Percentiles rank a stretch among this genome's conserved stretches.
Evolutionary conservation across 2,329 filamentous ascomycete species (phyloP).

Genomic region (Fonsecaea nubica): DNA sequence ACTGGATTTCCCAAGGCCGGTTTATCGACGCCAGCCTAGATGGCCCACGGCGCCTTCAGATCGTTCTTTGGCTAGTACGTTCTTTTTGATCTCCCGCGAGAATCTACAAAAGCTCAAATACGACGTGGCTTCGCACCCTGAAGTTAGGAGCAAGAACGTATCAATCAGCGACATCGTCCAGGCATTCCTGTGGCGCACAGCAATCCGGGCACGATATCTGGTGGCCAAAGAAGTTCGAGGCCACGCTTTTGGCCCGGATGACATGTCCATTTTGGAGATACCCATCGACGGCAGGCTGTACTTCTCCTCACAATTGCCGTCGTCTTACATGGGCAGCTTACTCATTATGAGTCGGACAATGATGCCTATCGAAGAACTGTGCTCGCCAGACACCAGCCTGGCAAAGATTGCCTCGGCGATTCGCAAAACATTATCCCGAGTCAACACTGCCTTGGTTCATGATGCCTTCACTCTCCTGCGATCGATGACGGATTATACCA

Average conservation of each 20-base stretch:
- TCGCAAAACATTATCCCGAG: not conserved
- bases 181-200: conserved; percentile 16
- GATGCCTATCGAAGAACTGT: conserved; percentile 12
- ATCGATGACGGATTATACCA: conserved; percentile 14
- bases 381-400: conserved; percentile 5
- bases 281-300: conserved; percentile 14
- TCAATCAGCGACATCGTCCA: conserved; percentile 27
- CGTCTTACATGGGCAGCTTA: conserved; percentile 15
- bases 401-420: not conserved
- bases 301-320: conserved; percentile 14
- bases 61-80: not conserved
- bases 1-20: not conserved
- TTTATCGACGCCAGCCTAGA: no score
- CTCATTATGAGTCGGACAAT: conserved; percentile 8
- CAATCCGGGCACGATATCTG: conserved; percentile 18
- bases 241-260: conserved; percentile 9
- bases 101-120: conserved; percentile 12
- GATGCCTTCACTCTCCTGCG: conserved; percentile 13
- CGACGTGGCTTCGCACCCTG: conserved; percentile 1
- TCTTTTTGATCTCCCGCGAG: conserved; percentile 16
- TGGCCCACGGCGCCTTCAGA: no score
- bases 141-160: not conserved
- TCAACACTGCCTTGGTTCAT: not conserved
- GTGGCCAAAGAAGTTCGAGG: conserved; percentile 17
- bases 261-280: conserved; percentile 23